Evolutionary conservation across 2,329 filamentous ascomycete genomes (phyloP), one percentile per base, ranked within the genome.

Genomic region (Alternaria triticina): DNA sequence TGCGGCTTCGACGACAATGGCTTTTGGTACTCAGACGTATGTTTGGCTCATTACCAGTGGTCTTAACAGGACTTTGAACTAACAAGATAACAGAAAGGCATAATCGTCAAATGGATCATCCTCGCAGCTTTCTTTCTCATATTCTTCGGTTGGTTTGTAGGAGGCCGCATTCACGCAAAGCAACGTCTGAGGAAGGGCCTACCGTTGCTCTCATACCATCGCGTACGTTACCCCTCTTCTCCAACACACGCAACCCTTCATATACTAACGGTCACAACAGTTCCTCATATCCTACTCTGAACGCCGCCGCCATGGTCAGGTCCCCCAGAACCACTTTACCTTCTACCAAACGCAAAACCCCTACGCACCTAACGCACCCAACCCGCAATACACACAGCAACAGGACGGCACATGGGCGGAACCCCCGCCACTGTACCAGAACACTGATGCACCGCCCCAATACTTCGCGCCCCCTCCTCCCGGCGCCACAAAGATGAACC

Each of bases 111-210:
- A 79, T 95, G 91, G 87, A 84, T 86, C 50, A 81, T 95, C 63
- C 88, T 94, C 74, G 86, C 87, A 64, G 81, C 83, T 65, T 76
- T 95, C 68, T 82, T 92, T 70, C 62, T 85, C 59, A 59, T 88
- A 63, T 80, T 92, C 72, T 77, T 88, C 56, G 71, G 84, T 45
- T 93, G 89, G 83, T 83, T 94, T 72, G 69, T 92, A 57, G 83
- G 87, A 62, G 91, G 91, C 64, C 91, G 91, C 77, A 80, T 87
- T 50, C 92, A 95, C 79, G 92, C 91, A 49, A 87, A 87, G 76
- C 81, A 81, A 49, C 85, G 92, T 50, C 83, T 94, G 67, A 84
- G 82, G 64, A 90, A 89, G 77, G 91, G 91, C 2, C 82, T 89
- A 40, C 82, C 84, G 17, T 90, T 91, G 15, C 80, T 94, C 36